These are phyloP conservation scores for Megacollybia marginata DNA, from an alignment of 768 basidiomycete genomes.

Conservation along the genomic window DNA sequence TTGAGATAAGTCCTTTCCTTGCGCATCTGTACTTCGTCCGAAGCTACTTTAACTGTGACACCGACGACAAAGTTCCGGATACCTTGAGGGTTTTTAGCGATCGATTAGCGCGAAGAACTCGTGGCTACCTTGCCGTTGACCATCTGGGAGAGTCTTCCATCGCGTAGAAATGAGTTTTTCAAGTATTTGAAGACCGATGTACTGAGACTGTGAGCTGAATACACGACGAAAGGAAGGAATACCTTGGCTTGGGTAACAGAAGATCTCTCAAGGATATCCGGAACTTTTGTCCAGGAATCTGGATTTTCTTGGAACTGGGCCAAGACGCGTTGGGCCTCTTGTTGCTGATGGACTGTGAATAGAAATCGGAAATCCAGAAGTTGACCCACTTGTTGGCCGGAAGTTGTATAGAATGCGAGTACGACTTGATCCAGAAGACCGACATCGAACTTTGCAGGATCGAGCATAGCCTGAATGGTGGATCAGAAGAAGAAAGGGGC, in stretches of 20 bases:
- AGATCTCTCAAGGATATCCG: conserved; percentile 83
- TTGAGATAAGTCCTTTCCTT: conserved; percentile 93
- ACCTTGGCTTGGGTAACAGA: conserved; percentile 77
- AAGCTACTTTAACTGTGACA: conserved; percentile 86
- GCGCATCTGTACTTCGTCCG: conserved; percentile 84
- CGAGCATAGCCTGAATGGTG: conserved; percentile 65
- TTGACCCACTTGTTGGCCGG: conserved; percentile 67
- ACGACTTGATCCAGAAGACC: conserved; percentile 89
- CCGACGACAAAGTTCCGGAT: conserved; percentile 97
- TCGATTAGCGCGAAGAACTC: too few species aligned
- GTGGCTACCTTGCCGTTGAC: conserved; percentile 78
- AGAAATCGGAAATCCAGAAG: neutral
- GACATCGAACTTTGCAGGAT: conserved; percentile 93
- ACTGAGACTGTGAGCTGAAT: conserved; percentile 39
- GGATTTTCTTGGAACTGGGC: conserved; percentile 96
- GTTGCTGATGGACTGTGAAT: conserved; percentile 54
- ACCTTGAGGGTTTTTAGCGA: conserved; percentile 34
- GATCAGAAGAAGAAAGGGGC: too few species aligned
- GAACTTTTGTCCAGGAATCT: conserved; percentile 98
- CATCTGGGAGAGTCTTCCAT: conserved; percentile 94
- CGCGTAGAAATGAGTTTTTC: conserved; percentile 91
- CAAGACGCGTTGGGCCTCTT: conserved; percentile 86
- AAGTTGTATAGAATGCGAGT: conserved; percentile 82
- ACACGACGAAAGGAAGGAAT: neutral
- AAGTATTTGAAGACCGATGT: conserved; percentile 93